Percentiles rank a stretch among this genome's conserved stretches.
Evolutionary conservation across 306 rosid species (phyloP).

Genomic region (Quercus parvula): DNA sequence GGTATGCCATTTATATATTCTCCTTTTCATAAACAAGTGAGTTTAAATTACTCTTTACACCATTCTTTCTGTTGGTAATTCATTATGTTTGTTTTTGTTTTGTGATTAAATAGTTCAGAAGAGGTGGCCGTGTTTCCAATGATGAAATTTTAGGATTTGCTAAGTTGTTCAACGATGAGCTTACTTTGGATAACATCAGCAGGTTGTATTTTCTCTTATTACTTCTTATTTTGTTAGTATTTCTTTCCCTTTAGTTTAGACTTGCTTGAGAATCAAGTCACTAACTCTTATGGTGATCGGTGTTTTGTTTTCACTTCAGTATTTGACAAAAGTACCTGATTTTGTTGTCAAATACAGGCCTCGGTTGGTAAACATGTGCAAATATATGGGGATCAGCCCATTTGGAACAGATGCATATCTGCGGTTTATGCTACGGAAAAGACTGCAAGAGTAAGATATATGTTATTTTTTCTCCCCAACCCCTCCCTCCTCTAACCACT

Average conservation of each 20-base stretch:
- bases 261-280: neutral
- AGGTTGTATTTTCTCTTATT: conserved; percentile 41
- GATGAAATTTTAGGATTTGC: conserved; percentile 97
- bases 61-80: neutral
- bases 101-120: conserved; percentile 58
- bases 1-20: conserved; percentile 32
- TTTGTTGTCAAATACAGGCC: conserved; percentile 52
- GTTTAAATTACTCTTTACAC: neutral
- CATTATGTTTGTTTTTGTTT: conserved; percentile 2
- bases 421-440: conserved; percentile 80
- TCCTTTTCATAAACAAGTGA: conserved; percentile 1
- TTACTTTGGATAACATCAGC: conserved; percentile 93
- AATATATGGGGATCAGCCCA: conserved; percentile 94
- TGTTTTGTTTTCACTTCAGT: neutral
- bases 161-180: conserved; percentile 93
- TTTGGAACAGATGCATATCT: conserved; percentile 70
- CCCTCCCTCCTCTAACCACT: neutral
- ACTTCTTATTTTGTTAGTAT: neutral
- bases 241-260: neutral
- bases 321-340: neutral
- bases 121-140: conserved; percentile 69
- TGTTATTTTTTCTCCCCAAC: neutral
- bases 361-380: conserved; percentile 96
- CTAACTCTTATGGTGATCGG: neutral
- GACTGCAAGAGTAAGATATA: conserved; percentile 61